Evolutionary conservation across 768 basidiomycete species (phyloP).

Genomic region (Psilocybe sp.): DNA sequence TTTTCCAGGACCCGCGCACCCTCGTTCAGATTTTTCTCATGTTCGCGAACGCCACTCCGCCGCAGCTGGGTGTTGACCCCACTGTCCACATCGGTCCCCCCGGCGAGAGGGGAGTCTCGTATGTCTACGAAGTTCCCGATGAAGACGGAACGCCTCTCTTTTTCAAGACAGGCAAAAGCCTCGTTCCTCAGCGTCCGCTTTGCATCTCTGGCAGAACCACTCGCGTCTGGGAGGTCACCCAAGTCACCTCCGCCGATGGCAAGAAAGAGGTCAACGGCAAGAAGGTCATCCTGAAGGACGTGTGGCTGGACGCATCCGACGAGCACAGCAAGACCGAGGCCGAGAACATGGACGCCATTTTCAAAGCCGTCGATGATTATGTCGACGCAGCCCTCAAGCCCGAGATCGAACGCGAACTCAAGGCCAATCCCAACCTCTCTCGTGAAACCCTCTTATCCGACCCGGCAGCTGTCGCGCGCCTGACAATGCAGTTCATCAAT

Average conservation of each 20-base stretch:
- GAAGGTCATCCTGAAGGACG: conserved; percentile 14
- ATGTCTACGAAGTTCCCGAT: too few relatives aligned
- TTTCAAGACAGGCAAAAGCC: too few relatives aligned
- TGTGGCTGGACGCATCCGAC: conserved; percentile 19
- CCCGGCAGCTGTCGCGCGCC: background rate
- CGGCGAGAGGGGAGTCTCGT: too few relatives aligned
- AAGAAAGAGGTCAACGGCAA: background rate
- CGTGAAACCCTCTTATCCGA: too few relatives aligned
- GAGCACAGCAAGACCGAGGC: conserved; percentile 5
- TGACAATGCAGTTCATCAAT: background rate
- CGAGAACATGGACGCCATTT: conserved; percentile 14
- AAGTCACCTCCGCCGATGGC: background rate
- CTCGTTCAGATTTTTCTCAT: background rate
- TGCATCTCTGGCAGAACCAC: too few relatives aligned
- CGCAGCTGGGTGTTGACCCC: too few relatives aligned
- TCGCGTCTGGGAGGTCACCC: conserved; percentile 5
- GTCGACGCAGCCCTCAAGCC: background rate
- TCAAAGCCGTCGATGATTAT: conserved; percentile 5
- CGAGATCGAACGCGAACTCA: too few relatives aligned
- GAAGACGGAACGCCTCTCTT: too few relatives aligned
- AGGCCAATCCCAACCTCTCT: too few relatives aligned
- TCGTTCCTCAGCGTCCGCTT: too few relatives aligned
- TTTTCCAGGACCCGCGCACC: background rate
- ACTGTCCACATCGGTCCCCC: too few relatives aligned
- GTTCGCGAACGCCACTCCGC: too few relatives aligned